Conservation (phyloP, 495 filamentous ascomycete species). For the Penicillium odoratum region DNA sequence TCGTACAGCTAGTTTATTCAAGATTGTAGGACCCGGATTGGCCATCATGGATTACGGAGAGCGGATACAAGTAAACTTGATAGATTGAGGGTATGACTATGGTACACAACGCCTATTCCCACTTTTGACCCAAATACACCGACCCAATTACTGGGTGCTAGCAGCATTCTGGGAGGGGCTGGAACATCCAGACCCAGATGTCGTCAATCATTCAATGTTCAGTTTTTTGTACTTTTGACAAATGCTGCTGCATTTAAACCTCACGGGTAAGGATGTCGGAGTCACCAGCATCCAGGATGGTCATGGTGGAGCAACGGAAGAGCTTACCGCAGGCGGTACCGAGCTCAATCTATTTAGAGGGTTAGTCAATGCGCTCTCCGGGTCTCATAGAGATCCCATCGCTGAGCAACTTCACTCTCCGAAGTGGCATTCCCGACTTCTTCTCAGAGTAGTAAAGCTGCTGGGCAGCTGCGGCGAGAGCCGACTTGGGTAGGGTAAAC, state of each 20-base stretch:
- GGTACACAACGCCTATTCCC: conserved; percentile 8
- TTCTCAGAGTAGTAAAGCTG: conserved; percentile 36
- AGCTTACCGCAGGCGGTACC: conserved; percentile 92
- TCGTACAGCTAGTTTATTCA: too few species aligned
- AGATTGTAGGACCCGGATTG: too few species aligned
- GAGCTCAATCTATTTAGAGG: conserved; percentile 12
- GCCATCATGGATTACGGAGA: not conserved
- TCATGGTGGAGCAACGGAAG: conserved; percentile 81
- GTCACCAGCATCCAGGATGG: conserved; percentile 94
- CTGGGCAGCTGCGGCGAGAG: conserved; percentile 20
- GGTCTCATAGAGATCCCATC: conserved; percentile 31
- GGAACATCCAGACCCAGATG: not conserved
- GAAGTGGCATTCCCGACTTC: conserved; percentile 29
- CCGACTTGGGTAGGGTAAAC: conserved; percentile 32
- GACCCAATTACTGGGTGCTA: not conserved
- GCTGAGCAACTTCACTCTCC: conserved; percentile 68
- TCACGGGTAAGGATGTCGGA: conserved; percentile 38
- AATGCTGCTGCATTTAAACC: conserved; percentile 1
- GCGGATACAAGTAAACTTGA: not conserved
- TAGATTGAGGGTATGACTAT: conserved; percentile 8
- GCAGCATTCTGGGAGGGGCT: not conserved
- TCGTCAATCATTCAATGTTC: conserved; percentile 7
- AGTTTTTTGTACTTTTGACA: conserved; percentile 1
- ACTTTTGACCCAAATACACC: not conserved
- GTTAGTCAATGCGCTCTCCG: conserved; percentile 23